Evolutionary conservation across 208 protist genomes (phyloP).

Genomic region (Entamoeba invadens): DNA sequence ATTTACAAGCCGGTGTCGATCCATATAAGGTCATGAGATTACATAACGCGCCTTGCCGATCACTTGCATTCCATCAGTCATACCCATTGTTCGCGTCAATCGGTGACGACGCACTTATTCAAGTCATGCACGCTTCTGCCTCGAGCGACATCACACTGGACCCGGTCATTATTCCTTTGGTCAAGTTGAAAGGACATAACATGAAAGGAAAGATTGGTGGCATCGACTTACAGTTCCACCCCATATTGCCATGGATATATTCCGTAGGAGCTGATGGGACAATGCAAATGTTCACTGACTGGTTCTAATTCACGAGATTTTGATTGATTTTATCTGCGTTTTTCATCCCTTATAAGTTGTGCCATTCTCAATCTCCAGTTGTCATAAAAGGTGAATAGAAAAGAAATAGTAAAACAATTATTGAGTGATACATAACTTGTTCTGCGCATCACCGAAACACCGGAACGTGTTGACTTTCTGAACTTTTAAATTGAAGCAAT

Average conservation of each 20-base stretch:
- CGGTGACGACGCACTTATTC: conserved; percentile 72
- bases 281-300: background rate
- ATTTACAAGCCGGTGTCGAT: background rate
- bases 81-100: conserved; percentile 83
- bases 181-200: background rate
- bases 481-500: too few relatives aligned
- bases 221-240: background rate
- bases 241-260: background rate
- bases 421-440: too few relatives aligned
- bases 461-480: too few relatives aligned
- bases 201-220: conserved; percentile 66
- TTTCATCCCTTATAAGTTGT: background rate
- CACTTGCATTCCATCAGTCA: conserved; percentile 53
- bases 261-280: background rate
- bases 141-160: conserved; percentile 89
- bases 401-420: too few relatives aligned
- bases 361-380: too few relatives aligned
- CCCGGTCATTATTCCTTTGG: conserved; percentile 84
- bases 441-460: too few relatives aligned
- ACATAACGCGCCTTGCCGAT: conserved; percentile 70
- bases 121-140: conserved; percentile 52
- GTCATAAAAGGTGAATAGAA: too few relatives aligned
- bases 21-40: conserved; percentile 47
- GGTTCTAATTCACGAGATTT: background rate
- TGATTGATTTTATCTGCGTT: background rate